These are phyloP conservation scores for Pythium grandisporangium DNA, from an alignment of 352 stramenopile genomes.

Conservation along the genomic window DNA sequence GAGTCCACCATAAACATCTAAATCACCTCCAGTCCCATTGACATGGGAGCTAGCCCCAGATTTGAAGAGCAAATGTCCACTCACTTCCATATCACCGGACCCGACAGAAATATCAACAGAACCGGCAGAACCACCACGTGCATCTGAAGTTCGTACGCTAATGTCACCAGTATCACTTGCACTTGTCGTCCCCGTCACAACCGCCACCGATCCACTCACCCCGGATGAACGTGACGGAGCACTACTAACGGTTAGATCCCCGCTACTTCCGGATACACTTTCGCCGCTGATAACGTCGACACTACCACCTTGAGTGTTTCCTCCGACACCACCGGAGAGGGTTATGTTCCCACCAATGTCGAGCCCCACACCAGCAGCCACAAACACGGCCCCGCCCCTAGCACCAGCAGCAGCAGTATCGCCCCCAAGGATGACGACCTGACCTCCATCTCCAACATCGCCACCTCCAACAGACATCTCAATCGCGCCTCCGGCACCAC, in stretches of 20 bases:
- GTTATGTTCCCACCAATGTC: slow-evolving; percentile 2
- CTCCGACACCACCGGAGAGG: not conserved
- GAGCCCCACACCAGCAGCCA: slow-evolving; percentile 1
- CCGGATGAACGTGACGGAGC: not conserved
- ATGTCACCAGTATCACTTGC: slow-evolving; percentile 1
- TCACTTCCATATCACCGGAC: not conserved
- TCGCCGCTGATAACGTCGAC: not conserved
- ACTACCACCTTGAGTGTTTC: not conserved
- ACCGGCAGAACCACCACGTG: not conserved
- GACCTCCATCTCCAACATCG: slow-evolving; percentile 8
- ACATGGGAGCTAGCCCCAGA: slow-evolving; percentile 3
- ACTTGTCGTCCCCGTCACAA: slow-evolving; percentile 1
- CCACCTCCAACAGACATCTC: slow-evolving; percentile 6
- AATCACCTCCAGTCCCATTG: not conserved
- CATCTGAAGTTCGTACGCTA: slow-evolving; percentile 2
- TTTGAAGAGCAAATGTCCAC: slow-evolving; percentile 1
- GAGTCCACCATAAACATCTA: not conserved
- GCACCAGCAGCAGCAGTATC: slow-evolving; percentile 1
- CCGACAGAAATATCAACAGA: slow-evolving; percentile 1
- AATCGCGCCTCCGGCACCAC: slow-evolving; percentile 9
- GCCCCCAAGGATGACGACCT: slow-evolving; percentile 2
- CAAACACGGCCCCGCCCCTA: not conserved
- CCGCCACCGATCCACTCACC: not conserved
- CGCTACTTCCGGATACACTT: not conserved
- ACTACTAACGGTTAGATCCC: not conserved